Base-by-base conservation (phyloP, 352 stramenopile genomes). In the Lagenidium sp. region DNA sequence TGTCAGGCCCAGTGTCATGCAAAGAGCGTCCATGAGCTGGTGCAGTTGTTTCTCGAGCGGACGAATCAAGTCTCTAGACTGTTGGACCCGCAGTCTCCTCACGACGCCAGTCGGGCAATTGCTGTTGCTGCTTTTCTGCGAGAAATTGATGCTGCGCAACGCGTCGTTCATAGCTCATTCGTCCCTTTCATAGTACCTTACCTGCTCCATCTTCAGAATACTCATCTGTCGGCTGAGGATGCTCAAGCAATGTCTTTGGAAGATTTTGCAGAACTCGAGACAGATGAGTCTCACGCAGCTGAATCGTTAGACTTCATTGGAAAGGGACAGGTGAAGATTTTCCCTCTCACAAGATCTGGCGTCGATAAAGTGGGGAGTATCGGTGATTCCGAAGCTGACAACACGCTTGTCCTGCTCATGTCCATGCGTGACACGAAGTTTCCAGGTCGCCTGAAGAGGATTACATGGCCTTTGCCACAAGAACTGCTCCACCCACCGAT, bases 391-490 rank as follows among this genome's bases (percentile, higher is more conserved):
- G 13, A 8, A 25, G 6, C 25, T 11, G 15, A 26, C 34, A 32
- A 61, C 28, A n/a, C 57, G 16, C 22, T 79, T 41, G 55, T 82
- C 5, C 32, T 70, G 26, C 37, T 90, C 15, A 78, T 71, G 56
- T 77, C 64, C 22, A 87, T 90, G 74, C 64, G 72, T 6, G 78
- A 90, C 44, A 74, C 63, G 37, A 85, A 87, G 44, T 90, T 87
- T 23, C 78, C 78, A 29, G 78, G 78, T 7, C 68, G 78, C 15
- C 66, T 90, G 55, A 80, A 79, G 46, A 69, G 78, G 4, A 53
- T 86, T 11, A 86, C 68, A 36, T 61, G 74, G 18, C 69, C 74
- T 15, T 60, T 87, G 8, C 74, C 74, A 7, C 68, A 65, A 28
- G 51, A 57, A 16, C 41, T 90, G 6, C 38, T 89, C 35, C 68